phyloP scores from a whole-genome alignment of 371 early-diverging fungal species.

The Mortierella sp. region DNA sequence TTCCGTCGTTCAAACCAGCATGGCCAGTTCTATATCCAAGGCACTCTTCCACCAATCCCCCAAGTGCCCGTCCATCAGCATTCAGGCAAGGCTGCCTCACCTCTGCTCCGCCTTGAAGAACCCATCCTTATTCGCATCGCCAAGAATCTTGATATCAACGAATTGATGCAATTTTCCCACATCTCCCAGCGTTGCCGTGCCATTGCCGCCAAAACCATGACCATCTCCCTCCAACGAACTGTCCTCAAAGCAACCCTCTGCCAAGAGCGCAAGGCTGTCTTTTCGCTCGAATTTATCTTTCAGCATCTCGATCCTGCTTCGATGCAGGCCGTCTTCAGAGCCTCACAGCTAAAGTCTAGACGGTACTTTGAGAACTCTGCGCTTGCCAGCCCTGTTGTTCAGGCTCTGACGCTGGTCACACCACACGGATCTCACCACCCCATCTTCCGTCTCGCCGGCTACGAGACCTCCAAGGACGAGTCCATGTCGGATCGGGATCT shows the following conservation, averaged over 20 bases:
- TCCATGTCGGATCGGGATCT: slow-evolving; percentile 42
- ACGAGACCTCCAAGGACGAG: slow-evolving; percentile 23
- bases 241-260: slow-evolving; percentile 52
- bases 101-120: slow-evolving; percentile 40
- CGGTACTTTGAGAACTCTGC: slow-evolving; percentile 53
- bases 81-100: slow-evolving; percentile 40
- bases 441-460: slow-evolving; percentile 45
- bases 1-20: slow-evolving; percentile 41
- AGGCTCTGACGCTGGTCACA: slow-evolving; percentile 47
- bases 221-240: slow-evolving; percentile 38
- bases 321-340: slow-evolving; percentile 44
- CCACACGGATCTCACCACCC: slow-evolving; percentile 48
- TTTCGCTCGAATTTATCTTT: slow-evolving; percentile 54
- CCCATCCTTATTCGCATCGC: slow-evolving; percentile 48
- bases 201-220: slow-evolving; percentile 44
- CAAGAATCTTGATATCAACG: slow-evolving; percentile 25
- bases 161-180: slow-evolving; percentile 42
- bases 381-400: slow-evolving; percentile 43
- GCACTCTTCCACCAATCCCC: slow-evolving; percentile 44
- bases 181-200: slow-evolving; percentile 50
- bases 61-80: slow-evolving; percentile 45
- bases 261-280: slow-evolving; percentile 53
- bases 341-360: slow-evolving; percentile 45
- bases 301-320: slow-evolving; percentile 52
- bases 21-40: slow-evolving; percentile 36